These are phyloP conservation scores for Sambucus nigra DNA, from an alignment of 129 eudicot species.

Conservation along the genomic window DNA sequence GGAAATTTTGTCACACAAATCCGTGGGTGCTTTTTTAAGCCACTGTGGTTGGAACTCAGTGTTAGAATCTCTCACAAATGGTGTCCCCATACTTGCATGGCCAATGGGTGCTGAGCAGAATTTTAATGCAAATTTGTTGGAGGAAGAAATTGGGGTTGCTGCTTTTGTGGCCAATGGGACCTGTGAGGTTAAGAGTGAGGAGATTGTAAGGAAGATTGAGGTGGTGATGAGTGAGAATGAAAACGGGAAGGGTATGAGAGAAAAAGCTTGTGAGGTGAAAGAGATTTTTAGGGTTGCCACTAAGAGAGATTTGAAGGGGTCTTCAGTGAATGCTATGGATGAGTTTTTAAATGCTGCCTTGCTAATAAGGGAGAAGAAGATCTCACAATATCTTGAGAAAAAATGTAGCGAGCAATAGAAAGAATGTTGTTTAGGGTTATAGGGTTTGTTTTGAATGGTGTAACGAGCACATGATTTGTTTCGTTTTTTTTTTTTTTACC, in stretches of 20 bases:
- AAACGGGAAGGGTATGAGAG: constrained; percentile 18
- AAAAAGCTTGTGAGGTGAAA: constrained; percentile 20
- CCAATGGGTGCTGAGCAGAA: constrained; percentile 46
- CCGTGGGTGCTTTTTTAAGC: constrained; percentile 39
- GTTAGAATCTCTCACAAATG: constrained; percentile 35
- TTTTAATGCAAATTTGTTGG: constrained; percentile 41
- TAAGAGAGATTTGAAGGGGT: constrained; percentile 25
- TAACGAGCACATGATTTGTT: too few relatives aligned
- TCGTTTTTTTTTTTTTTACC: too few relatives aligned
- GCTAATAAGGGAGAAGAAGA: neutral
- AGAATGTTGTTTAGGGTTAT: too few relatives aligned
- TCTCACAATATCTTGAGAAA: neutral
- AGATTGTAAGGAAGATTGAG: constrained; percentile 26
- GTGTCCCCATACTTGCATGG: constrained; percentile 51
- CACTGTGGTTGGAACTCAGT: constrained; percentile 77
- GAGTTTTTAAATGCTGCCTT: constrained; percentile 27
- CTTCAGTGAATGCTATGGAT: constrained; percentile 33
- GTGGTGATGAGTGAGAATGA: constrained; percentile 27
- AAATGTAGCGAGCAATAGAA: too few relatives aligned
- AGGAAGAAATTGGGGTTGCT: constrained; percentile 32
- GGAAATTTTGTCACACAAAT: constrained; percentile 38
- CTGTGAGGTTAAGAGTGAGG: constrained; percentile 29
- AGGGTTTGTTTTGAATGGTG: too few relatives aligned
- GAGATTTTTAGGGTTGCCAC: constrained; percentile 17
- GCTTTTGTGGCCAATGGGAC: constrained; percentile 35